phyloP scores from a whole-genome alignment of 345 rosid species.

The Salix viminalis region DNA sequence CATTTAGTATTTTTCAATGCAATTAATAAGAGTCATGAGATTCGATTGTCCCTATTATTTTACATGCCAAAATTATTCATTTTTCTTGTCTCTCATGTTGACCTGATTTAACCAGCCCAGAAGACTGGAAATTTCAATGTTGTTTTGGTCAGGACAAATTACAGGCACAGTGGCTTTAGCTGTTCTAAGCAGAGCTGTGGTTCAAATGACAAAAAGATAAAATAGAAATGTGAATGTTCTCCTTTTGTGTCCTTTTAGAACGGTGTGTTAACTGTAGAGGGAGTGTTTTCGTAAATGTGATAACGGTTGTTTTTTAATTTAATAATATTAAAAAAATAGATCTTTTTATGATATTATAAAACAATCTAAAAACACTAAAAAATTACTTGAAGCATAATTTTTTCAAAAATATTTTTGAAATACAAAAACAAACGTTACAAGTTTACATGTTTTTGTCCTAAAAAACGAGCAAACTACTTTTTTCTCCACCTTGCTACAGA shows the following conservation, averaged over 20 bases:
- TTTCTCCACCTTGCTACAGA: neutral
- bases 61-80: neutral
- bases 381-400: too few species aligned
- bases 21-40: neutral
- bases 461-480: neutral
- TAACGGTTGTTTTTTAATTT: too few species aligned
- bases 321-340: too few species aligned
- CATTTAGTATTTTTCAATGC: neutral
- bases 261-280: neutral
- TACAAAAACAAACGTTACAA: neutral
- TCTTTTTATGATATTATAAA: too few species aligned
- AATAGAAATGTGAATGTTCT: constrained; percentile 1
- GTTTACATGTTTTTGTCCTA: neutral
- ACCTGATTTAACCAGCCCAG: neutral
- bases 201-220: neutral
- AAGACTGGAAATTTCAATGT: neutral
- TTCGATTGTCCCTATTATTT: neutral
- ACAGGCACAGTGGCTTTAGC: constrained; percentile 1
- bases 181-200: neutral
- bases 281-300: rapidly evolving
- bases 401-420: too few species aligned
- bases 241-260: neutral
- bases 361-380: rapidly evolving
- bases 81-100: neutral
- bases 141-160: neutral